Base-by-base conservation (phyloP, 805 yeast genomes). In the Candida morakotiae region DNA sequence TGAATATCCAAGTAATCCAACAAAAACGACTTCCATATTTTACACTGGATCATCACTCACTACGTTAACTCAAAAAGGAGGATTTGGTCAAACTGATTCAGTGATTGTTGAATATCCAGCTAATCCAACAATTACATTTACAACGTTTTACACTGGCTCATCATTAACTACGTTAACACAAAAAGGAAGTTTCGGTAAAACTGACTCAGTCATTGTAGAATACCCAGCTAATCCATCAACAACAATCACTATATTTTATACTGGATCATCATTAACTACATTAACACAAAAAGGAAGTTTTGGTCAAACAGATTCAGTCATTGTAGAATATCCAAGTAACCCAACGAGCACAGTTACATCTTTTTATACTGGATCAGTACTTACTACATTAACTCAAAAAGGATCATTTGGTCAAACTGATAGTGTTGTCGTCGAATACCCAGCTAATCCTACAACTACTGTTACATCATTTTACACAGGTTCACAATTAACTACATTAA, bases 371-470 rank as follows among this genome's bases (percentile, higher is more conserved):
- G 43, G 37, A 13, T 19, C 42, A 22, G 48, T 19, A 18, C 31
- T 39, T 13, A 37, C 41, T 4, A 35, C 48, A 0, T 28, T 25
- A 8, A 38, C 51, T 8, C 39, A 22, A 7, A 21, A 42, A n/a
- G 33, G 40, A 3, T 42, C 46, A 14, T 45, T 25, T 11, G 23
- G 17, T 17, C 8, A 40, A 22, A 41, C 43, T 17, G 44, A 17
- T 17, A 37, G 37, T 2, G 38, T 43, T 9, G 18, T 35, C 19
- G 46, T 50, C 2, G 43, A 47, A 3, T 43, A 43, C n/a, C 56
- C 57, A 7, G 29, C 24, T 8, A 42, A 35, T 33, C 48, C 52
- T 4, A 31, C 34, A n/a, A 21, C 20, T 11, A 31, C 34, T n/a
- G 34, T 22, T 21, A n/a, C 34, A n/a, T 5, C 26, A 20, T 31